These are phyloP conservation scores for peach (Prunus persica) DNA, from an alignment of 306 rosid genomes.

Conservation along the genomic window DNA sequence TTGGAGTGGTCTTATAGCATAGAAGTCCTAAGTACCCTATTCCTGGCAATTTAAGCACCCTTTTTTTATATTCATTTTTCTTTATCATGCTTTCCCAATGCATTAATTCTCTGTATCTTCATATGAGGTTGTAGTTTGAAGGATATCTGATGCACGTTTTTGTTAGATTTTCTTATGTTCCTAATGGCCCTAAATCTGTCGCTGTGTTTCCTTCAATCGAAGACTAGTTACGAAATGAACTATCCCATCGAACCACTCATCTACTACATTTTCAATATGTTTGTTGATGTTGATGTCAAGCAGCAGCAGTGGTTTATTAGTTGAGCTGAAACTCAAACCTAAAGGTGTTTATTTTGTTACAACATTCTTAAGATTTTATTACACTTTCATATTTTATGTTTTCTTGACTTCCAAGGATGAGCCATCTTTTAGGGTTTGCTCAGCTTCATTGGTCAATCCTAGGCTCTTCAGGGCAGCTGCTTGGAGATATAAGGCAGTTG, in stretches of 20 bases:
- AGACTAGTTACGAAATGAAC: too few species aligned
- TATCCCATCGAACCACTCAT: too few species aligned
- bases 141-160: background rate
- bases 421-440: constrained; percentile 78
- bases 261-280: too few species aligned
- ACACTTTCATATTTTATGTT: background rate
- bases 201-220: too few species aligned
- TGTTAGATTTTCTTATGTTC: too few species aligned
- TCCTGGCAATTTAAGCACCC: background rate
- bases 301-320: too few species aligned
- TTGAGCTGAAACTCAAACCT: too few species aligned
- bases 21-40: background rate
- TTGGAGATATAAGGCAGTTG: constrained; percentile 87
- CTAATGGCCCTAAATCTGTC: too few species aligned
- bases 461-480: constrained; percentile 79
- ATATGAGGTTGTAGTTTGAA: background rate
- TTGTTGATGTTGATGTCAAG: too few species aligned
- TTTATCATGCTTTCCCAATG: background rate
- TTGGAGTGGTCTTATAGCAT: background rate
- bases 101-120: background rate
- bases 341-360: too few species aligned
- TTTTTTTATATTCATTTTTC: background rate
- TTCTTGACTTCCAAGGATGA: constrained; percentile 63
- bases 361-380: too few species aligned
- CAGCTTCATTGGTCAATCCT: constrained; percentile 88